Base-by-base conservation (phyloP, 1,284 basidiomycete species). In the Trichosporon asahii region DNA sequence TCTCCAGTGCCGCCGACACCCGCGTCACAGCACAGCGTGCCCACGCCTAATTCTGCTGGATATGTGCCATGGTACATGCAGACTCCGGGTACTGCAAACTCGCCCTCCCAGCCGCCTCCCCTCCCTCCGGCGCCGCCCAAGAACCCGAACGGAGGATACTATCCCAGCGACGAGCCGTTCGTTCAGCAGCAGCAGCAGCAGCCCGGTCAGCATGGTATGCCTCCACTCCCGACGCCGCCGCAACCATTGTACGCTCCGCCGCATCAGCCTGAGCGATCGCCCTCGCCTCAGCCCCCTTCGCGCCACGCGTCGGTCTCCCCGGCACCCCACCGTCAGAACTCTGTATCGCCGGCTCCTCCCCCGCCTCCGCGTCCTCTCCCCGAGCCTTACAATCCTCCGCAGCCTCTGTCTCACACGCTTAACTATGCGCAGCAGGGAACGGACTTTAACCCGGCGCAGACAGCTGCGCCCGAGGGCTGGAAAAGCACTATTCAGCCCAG, bases 51-150 rank as follows among this genome's bases (percentile, higher is more conserved):
- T 14, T 70, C 55, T 25, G 66, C 74, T 1, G 72, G 75, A 2
- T 80, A 81, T 60, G 79, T 81, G 2, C 81, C 81, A 0, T 82
- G 81, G 81, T 77, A 79, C 68, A 79, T 79, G 73, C 81, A 82
- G 70, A 81, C 80, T 0, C 78, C 69, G 66, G 70, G 64, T 49
- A 68, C 46, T 6, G 65, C 68, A 3, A 61, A 65, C 49, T 67
- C 75, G 15, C 76, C 77, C 0, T 64, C 69, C 3, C 76, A 77
- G 0, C 69, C 69, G 46, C 74, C 79, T 1, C 76, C 77, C 7
- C 65, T 70, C 5, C 64, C 49, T 0, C 29, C 53, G 2, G 44
- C 69, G 21, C 75, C 69, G 14, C 74, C 76, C 3, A 73, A 69
- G 29, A 68, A 67, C 12, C 66, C 67, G 2, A 49, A 67, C 14